A percentile compares a stretch with the other conserved stretches of the same genome.
Conservation (phyloP, 495 filamentous ascomycete species). For the Penicillium canariense region DNA sequence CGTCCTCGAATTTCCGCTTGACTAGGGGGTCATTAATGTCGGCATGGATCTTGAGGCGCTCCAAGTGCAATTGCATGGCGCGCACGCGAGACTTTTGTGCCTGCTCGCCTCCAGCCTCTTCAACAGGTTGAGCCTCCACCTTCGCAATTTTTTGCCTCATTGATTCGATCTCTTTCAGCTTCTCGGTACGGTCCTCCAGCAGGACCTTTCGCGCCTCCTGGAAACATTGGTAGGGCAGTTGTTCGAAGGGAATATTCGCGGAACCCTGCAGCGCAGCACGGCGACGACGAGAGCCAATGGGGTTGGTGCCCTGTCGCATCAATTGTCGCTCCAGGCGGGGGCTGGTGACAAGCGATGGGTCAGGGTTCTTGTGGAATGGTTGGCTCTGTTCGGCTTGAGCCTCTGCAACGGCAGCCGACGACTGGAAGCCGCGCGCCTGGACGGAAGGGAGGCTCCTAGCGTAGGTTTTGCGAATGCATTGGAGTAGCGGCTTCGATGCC, state of each 20-base stretch:
- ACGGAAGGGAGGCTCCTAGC: slow-evolving; percentile 30
- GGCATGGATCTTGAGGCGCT: slow-evolving; percentile 80
- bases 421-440: slow-evolving; percentile 40
- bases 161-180: slow-evolving; percentile 62
- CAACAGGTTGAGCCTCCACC: slow-evolving; percentile 56
- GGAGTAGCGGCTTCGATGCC: slow-evolving; percentile 63
- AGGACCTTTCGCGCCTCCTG: slow-evolving; percentile 90
- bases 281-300: slow-evolving; percentile 79
- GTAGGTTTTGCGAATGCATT: slow-evolving; percentile 56
- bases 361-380: slow-evolving; percentile 40
- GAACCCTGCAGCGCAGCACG: slow-evolving; percentile 70
- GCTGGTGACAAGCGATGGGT: slow-evolving; percentile 51
- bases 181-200: slow-evolving; percentile 75
- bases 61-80: slow-evolving; percentile 72
- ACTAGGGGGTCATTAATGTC: slow-evolving; percentile 96
- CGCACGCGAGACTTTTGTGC: slow-evolving; percentile 62
- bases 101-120: slow-evolving; percentile 57
- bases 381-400: slow-evolving; percentile 38
- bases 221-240: slow-evolving; percentile 93
- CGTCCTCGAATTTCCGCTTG: slow-evolving; percentile 94
- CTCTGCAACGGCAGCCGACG: slow-evolving; percentile 37
- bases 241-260: slow-evolving; percentile 78
- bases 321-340: slow-evolving; percentile 59
- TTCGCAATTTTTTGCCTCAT: slow-evolving; percentile 58
- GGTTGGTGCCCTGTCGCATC: slow-evolving; percentile 54